These are phyloP conservation scores for Botrytis tulipae DNA, from an alignment of 2,329 filamentous ascomycete genomes.

Conservation along the genomic window DNA sequence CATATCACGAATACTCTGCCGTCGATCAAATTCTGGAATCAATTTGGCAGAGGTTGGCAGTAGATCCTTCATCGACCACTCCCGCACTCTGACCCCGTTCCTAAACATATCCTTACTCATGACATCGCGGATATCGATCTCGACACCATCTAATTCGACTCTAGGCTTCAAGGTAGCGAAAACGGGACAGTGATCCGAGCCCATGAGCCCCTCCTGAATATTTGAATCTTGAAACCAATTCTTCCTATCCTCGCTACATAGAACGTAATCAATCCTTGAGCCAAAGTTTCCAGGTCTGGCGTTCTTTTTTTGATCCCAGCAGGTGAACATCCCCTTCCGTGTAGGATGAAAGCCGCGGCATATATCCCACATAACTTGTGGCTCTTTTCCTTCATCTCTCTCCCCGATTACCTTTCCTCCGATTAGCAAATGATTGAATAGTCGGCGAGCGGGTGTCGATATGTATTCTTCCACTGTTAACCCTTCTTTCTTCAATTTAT, in stretches of 20 bases:
- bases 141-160: constrained; percentile 51
- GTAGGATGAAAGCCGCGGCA: constrained; percentile 76
- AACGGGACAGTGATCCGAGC: constrained; percentile 95
- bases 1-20: constrained; percentile 90
- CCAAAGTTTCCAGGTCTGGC: constrained; percentile 95
- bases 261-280: constrained; percentile 87
- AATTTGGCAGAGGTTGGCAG: constrained; percentile 76
- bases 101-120: constrained; percentile 80
- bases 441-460: constrained; percentile 65
- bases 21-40: constrained; percentile 82
- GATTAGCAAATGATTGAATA: constrained; percentile 84
- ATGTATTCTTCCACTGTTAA: constrained; percentile 71
- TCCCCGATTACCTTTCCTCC: constrained; percentile 66
- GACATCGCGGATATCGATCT: constrained; percentile 63
- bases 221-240: constrained; percentile 77
- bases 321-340: constrained; percentile 91
- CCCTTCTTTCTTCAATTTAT: constrained; percentile 68
- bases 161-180: constrained; percentile 70
- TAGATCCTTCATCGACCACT: constrained; percentile 65
- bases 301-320: constrained; percentile 94
- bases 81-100: constrained; percentile 60
- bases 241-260: constrained; percentile 77
- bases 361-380: constrained; percentile 76
- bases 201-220: constrained; percentile 91
- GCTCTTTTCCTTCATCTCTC: constrained; percentile 67